These are phyloP conservation scores for Vachellia pachyceras DNA, from an alignment of 306 rosid species.

Conservation along the genomic window DNA sequence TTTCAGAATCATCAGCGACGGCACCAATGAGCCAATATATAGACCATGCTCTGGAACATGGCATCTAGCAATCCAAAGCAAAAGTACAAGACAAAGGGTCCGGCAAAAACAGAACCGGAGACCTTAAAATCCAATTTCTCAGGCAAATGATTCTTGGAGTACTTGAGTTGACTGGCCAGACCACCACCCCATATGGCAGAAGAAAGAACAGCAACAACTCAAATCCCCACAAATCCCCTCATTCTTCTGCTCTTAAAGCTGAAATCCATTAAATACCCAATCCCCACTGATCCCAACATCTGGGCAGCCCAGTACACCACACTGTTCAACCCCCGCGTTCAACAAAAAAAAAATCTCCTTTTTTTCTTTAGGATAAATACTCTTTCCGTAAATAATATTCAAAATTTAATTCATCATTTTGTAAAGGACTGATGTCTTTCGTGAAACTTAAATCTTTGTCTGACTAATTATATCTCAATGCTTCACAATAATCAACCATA, in stretches of 20 bases:
- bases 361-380: no score
- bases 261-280: slow-evolving; percentile 84
- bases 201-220: slow-evolving; percentile 59
- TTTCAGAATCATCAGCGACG: slow-evolving; percentile 82
- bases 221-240: slow-evolving; percentile 75
- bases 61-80: slow-evolving; percentile 86
- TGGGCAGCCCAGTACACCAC: slow-evolving; percentile 95
- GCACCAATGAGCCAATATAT: slow-evolving; percentile 95
- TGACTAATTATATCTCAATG: no score
- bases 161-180: slow-evolving; percentile 69
- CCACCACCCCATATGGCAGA: slow-evolving; percentile 86
- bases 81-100: slow-evolving; percentile 86
- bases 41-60: slow-evolving; percentile 85
- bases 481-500: no score
- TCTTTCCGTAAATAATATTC: no score
- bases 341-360: no score
- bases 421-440: no score
- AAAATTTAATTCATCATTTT: no score
- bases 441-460: no score
- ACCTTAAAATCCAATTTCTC: slow-evolving; percentile 70
- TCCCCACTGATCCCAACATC: slow-evolving; percentile 83
- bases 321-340: slow-evolving; percentile 93
- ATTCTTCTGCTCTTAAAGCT: slow-evolving; percentile 75
- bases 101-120: slow-evolving; percentile 59
- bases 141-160: slow-evolving; percentile 23